Conservation (phyloP, 257 asterid species). For the Petrea volubilis region DNA sequence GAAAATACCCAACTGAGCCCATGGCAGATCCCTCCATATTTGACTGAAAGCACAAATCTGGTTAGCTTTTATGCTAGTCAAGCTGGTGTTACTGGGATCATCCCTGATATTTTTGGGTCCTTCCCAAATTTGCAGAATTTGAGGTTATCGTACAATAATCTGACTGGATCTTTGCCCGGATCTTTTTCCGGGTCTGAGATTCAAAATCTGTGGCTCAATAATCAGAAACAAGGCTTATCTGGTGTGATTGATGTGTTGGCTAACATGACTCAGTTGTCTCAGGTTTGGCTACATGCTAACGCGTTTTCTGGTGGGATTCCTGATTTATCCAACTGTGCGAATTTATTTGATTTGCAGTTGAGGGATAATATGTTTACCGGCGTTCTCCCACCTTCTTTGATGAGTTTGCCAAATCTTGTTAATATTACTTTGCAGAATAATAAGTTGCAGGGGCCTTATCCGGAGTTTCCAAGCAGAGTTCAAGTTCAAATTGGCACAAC, state of each 20-base stretch:
- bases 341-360: conserved; percentile 70
- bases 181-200: conserved; percentile 70
- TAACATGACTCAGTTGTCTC: conserved; percentile 60
- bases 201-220: conserved; percentile 73
- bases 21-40: conserved; percentile 69
- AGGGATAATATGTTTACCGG: conserved; percentile 87
- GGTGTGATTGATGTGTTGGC: conserved; percentile 66
- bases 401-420: conserved; percentile 46
- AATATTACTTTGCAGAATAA: conserved; percentile 71
- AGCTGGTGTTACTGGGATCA: conserved; percentile 51
- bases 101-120: conserved; percentile 69
- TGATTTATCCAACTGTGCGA: conserved; percentile 67
- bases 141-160: conserved; percentile 70
- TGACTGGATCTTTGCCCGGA: conserved; percentile 68
- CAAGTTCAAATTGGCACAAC: conserved; percentile 29
- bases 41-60: conserved; percentile 54
- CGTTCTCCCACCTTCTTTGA: conserved; percentile 57
- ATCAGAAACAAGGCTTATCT: conserved; percentile 59
- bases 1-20: conserved; percentile 43
- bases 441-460: conserved; percentile 74
- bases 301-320: conserved; percentile 78
- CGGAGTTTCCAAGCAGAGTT: conserved; percentile 45
- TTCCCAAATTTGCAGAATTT: conserved; percentile 61
- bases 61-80: conserved; percentile 54
- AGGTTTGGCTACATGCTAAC: conserved; percentile 85